Conservation (phyloP, 78 protist genomes). For the Isochrysis galbana region DNA sequence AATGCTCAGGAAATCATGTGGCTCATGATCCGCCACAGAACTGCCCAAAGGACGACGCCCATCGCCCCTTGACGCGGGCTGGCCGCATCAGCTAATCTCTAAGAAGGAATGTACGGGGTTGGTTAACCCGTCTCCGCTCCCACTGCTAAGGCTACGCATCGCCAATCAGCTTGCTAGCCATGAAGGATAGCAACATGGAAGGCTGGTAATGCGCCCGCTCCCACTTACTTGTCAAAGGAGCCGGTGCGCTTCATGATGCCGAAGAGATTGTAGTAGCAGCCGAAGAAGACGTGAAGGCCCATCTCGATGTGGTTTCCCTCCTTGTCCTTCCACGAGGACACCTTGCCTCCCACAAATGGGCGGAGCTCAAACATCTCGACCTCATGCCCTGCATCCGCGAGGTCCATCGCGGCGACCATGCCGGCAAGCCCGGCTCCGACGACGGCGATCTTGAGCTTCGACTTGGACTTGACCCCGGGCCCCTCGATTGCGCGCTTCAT, state of each 20-base stretch:
- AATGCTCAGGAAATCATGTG: too few relatives aligned
- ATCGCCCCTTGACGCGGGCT: too few relatives aligned
- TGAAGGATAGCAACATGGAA: too few relatives aligned
- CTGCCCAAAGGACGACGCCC: too few relatives aligned
- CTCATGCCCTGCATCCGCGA: conserved; percentile 42
- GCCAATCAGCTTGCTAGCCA: too few relatives aligned
- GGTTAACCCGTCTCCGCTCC: too few relatives aligned
- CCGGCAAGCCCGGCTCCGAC: conserved; percentile 49
- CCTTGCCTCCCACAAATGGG: conserved; percentile 48
- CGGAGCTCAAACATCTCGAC: conserved; percentile 48
- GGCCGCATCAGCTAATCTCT: too few relatives aligned
- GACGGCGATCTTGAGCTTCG: conserved; percentile 16
- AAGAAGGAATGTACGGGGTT: too few relatives aligned
- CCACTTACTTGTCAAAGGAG: not conserved
- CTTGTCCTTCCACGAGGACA: conserved; percentile 34
- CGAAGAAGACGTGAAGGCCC: conserved; percentile 59
- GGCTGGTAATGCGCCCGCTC: too few relatives aligned
- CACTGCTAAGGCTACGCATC: too few relatives aligned
- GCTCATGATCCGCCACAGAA: too few relatives aligned
- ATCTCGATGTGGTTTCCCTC: conserved; percentile 56
- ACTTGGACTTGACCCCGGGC: not conserved
- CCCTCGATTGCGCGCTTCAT: not conserved
- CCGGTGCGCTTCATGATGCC: conserved; percentile 37
- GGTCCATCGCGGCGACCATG: conserved; percentile 51
- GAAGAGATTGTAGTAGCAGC: conserved; percentile 54